Evolutionary conservation across 305 asterid genomes (phyloP), one percentile per base, ranked within the genome.

Genomic region (Fraxinus ornus): DNA sequence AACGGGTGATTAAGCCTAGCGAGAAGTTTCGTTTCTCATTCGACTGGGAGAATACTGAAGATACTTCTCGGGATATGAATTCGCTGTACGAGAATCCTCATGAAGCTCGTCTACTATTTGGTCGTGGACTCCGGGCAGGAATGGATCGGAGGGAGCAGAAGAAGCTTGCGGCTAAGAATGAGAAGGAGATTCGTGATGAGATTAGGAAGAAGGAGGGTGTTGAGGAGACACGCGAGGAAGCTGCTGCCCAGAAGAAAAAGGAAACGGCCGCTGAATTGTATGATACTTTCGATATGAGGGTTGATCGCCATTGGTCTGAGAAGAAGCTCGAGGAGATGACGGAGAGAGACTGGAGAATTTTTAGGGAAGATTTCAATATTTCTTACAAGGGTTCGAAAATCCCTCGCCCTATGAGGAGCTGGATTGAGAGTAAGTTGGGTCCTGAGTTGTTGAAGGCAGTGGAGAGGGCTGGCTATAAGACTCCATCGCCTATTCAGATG

Each of bases 41-140:
- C 32, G 88, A 88, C 13, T 88, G 91, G 91, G 88, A 86, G 85
- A 88, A 88, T 77, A 83, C 87, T 0, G 91, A 88, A 80, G 91
- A 88, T 66, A 86, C 91, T 22, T 84, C 88, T 8, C 72, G 86
- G 49, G 91, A 88, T 30, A 84, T 88, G 89, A 86, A 86, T 62
- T 33, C 79, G 89, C 80, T 10, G 88, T 86, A 76, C 75, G 80
- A 5, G 10, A 57, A 4, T 57, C 26, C 66, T 57, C 9, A n/a
- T 17, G 66, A 57, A 57, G 9, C 66, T n/a, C 66, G 66, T 5
- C 10, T 57, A n/a, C 24, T 57, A 4, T 57, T 57, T 57, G 66
- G 66, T 19, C 10, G 26, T 57, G 66, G 66, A 57, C 66, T 57
- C 26, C 66, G 3, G 9, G 26, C 26, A 6, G 26, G 26, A n/a